Evolutionary conservation across 305 asterid genomes (phyloP).

Genomic region (Ilex paraguariensis): DNA sequence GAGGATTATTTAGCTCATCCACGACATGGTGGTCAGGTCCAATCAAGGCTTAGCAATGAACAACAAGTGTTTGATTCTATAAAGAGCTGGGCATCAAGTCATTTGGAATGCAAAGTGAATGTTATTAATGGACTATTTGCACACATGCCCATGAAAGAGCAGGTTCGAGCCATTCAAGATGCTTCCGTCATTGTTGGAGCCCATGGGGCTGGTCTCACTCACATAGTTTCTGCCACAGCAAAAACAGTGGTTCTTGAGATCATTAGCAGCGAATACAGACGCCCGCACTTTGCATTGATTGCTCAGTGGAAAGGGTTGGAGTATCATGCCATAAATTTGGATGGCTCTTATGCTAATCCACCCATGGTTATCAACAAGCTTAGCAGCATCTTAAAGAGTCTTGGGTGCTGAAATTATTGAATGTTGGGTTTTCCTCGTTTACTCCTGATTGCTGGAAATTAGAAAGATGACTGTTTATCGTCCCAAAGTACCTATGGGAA

Average conservation of each 20-base stretch:
- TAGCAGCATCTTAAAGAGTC: constrained; percentile 41
- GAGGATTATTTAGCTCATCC: constrained; percentile 98
- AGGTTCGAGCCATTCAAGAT: constrained; percentile 80
- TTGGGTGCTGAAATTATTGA: constrained; percentile 44
- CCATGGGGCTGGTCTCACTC: constrained; percentile 97
- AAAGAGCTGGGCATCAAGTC: constrained; percentile 54
- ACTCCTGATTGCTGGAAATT: constrained; percentile 2
- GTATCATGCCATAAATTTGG: constrained; percentile 63
- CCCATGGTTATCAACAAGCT: constrained; percentile 47
- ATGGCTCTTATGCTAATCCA: constrained; percentile 63
- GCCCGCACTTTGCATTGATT: constrained; percentile 86
- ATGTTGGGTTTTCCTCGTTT: neutral
- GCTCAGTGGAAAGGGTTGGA: constrained; percentile 90
- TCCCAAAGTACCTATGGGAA: neutral
- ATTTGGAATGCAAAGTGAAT: constrained; percentile 45
- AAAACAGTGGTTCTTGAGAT: constrained; percentile 68
- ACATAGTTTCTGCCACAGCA: constrained; percentile 66
- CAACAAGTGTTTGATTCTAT: constrained; percentile 60
- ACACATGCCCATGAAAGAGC: constrained; percentile 98
- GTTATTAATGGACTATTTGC: constrained; percentile 84
- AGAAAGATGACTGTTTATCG: neutral
- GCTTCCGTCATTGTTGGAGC: constrained; percentile 88
- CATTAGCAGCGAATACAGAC: constrained; percentile 61
- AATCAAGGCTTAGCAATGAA: constrained; percentile 87
- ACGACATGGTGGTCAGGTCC: constrained; percentile 83